phyloP scores from a whole-genome alignment of 805 yeast species.

The Myxozyma mucilagina region DNA sequence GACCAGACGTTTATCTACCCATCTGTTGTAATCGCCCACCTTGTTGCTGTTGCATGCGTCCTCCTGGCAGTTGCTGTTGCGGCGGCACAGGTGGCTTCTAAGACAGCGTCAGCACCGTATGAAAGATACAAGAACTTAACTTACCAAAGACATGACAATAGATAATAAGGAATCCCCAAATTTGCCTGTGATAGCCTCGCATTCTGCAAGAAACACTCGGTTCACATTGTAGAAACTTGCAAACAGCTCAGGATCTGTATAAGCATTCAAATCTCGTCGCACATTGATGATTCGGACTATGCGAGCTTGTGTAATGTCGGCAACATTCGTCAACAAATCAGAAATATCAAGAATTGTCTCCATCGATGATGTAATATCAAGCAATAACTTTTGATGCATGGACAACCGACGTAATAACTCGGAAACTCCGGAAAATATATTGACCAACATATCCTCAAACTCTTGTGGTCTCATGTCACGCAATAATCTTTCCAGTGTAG shows the following conservation, averaged over 20 bases:
- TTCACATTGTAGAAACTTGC: constrained; percentile 64
- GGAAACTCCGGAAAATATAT: constrained; percentile 61
- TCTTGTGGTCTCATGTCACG: constrained; percentile 70
- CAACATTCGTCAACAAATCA: constrained; percentile 46
- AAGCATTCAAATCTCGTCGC: constrained; percentile 68
- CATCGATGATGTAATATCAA: constrained; percentile 64
- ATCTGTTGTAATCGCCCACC: too few relatives aligned
- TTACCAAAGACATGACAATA: constrained; percentile 44
- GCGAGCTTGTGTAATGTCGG: constrained; percentile 71
- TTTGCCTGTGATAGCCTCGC: constrained; percentile 78
- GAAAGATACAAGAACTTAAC: background rate
- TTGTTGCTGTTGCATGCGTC: background rate
- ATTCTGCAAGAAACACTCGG: constrained; percentile 71
- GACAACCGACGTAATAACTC: constrained; percentile 75
- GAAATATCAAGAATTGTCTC: constrained; percentile 45
- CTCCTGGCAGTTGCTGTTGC: background rate
- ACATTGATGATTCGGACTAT: constrained; percentile 76
- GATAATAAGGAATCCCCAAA: constrained; percentile 63
- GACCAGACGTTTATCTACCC: too few relatives aligned
- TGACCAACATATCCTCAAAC: constrained; percentile 67
- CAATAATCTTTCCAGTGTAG: constrained; percentile 50
- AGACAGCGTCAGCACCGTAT: background rate
- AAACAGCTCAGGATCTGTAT: constrained; percentile 60
- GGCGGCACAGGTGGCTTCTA: constrained; percentile 14
- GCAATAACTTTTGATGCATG: constrained; percentile 72